These are phyloP conservation scores for Apiosordaria backusii DNA, from an alignment of 495 filamentous ascomycete genomes.

Conservation along the genomic window DNA sequence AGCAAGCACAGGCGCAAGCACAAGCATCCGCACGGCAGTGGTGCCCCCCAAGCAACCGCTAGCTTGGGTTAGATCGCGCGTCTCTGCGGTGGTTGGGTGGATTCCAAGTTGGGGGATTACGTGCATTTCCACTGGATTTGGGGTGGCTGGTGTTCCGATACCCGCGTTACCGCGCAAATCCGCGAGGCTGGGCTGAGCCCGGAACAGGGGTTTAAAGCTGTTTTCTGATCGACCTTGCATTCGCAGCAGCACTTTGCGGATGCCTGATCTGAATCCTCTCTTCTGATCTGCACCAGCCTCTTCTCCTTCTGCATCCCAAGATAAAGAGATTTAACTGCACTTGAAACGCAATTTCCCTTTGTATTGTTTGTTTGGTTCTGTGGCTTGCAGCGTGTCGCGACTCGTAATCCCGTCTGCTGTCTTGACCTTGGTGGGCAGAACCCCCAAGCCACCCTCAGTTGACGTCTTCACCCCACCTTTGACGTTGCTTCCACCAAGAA, in stretches of 20 bases:
- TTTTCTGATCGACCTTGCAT: background rate
- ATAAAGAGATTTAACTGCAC: background rate
- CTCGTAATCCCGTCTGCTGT: background rate
- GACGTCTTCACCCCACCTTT: background rate
- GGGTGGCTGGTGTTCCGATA: constrained; percentile 6
- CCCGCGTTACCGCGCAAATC: background rate
- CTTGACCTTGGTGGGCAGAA: background rate
- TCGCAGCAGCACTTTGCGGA: constrained; percentile 3
- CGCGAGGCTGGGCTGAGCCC: constrained; percentile 3
- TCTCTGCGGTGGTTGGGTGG: constrained; percentile 11
- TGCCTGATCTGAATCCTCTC: background rate
- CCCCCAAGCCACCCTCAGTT: background rate
- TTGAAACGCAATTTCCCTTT: background rate
- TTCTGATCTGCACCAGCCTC: background rate
- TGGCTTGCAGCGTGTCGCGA: background rate
- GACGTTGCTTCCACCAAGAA: background rate
- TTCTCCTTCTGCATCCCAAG: background rate
- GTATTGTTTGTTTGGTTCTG: background rate
- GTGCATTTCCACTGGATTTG: constrained; percentile 9
- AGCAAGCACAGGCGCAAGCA: background rate
- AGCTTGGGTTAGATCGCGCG: constrained; percentile 4
- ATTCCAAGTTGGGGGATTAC: constrained; percentile 6
- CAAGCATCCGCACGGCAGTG: constrained; percentile 1
- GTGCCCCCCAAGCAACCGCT: constrained; percentile 4
- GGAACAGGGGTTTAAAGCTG: constrained; percentile 7